Conservation (phyloP, 2,329 filamentous ascomycete species). For the Trichoderma sp. region DNA sequence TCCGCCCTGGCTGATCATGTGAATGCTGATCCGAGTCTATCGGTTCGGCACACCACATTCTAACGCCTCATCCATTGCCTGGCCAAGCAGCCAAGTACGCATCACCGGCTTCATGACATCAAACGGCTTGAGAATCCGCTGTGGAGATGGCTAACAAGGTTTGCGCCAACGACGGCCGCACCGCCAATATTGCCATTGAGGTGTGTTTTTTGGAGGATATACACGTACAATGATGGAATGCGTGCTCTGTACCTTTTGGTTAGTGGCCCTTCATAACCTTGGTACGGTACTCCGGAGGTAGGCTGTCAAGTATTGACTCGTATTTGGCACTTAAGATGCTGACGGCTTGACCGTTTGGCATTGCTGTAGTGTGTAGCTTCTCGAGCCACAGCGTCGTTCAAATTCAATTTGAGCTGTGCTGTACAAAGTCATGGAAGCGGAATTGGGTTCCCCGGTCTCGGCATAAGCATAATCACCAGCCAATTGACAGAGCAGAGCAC, state of each 20-base stretch:
- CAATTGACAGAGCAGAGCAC: background rate
- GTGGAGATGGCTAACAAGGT: slow-evolving; percentile 6
- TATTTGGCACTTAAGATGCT: background rate
- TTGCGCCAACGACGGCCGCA: background rate
- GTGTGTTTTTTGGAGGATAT: background rate
- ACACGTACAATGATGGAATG: background rate
- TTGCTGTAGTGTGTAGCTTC: background rate
- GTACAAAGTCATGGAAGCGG: background rate
- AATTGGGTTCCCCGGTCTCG: background rate
- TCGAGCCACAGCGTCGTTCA: background rate
- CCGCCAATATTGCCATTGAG: background rate
- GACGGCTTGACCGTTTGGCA: background rate
- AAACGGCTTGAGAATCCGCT: background rate
- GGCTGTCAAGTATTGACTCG: background rate
- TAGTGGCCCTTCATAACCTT: background rate
- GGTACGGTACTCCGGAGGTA: too few relatives aligned
- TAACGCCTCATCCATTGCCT: background rate
- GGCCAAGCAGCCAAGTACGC: background rate
- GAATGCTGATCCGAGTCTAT: background rate
- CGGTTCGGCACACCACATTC: background rate
- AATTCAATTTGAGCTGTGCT: background rate
- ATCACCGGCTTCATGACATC: slow-evolving; percentile 19
- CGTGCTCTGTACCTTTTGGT: background rate
- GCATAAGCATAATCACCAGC: background rate
- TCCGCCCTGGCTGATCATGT: background rate